A percentile compares a stretch with the other conserved stretches of the same genome.
phyloP scores from a whole-genome alignment of 2,329 filamentous ascomycete genomes.

The Aspergillus tamarii region DNA sequence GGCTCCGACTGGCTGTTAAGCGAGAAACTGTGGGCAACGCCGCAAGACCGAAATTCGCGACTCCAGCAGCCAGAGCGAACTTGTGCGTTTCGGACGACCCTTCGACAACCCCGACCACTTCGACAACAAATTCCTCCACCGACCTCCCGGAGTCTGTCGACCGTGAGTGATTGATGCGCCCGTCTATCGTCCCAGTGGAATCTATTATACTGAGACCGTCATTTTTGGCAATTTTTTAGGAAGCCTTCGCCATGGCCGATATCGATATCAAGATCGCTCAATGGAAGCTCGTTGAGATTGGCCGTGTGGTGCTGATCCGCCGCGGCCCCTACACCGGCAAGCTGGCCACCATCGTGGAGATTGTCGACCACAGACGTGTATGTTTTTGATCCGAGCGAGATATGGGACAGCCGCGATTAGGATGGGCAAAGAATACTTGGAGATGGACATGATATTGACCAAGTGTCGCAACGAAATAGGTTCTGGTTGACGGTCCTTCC shows the following conservation, averaged over 20 bases:
- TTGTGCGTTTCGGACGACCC: slow-evolving; percentile 39
- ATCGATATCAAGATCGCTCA: slow-evolving; percentile 78
- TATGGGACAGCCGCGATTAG: background rate
- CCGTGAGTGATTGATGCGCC: slow-evolving; percentile 38
- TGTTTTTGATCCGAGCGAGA: slow-evolving; percentile 49
- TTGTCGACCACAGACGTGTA: slow-evolving; percentile 99
- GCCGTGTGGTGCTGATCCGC: slow-evolving; percentile 93
- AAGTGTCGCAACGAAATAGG: slow-evolving; percentile 56
- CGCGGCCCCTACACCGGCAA: slow-evolving; percentile 79
- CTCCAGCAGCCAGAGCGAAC: slow-evolving; percentile 30
- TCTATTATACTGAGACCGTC: slow-evolving; percentile 30
- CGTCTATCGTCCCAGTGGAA: slow-evolving; percentile 17
- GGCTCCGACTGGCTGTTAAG: slow-evolving; percentile 43
- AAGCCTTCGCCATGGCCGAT: slow-evolving; percentile 76
- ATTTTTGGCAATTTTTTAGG: slow-evolving; percentile 45
- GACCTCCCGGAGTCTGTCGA: slow-evolving; percentile 43
- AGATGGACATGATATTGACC: slow-evolving; percentile 23
- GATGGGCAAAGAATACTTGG: slow-evolving; percentile 1
- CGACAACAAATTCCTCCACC: slow-evolving; percentile 43
- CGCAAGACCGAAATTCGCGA: slow-evolving; percentile 44
- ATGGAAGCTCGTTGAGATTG: slow-evolving; percentile 98
- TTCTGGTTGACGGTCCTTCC: slow-evolving; percentile 93
- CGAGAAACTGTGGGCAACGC: slow-evolving; percentile 44
- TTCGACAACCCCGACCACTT: slow-evolving; percentile 44
- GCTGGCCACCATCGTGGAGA: slow-evolving; percentile 95